Evolutionary conservation across 1,284 basidiomycete genomes (phyloP).

Genomic region (Stereum hirsutum): DNA sequence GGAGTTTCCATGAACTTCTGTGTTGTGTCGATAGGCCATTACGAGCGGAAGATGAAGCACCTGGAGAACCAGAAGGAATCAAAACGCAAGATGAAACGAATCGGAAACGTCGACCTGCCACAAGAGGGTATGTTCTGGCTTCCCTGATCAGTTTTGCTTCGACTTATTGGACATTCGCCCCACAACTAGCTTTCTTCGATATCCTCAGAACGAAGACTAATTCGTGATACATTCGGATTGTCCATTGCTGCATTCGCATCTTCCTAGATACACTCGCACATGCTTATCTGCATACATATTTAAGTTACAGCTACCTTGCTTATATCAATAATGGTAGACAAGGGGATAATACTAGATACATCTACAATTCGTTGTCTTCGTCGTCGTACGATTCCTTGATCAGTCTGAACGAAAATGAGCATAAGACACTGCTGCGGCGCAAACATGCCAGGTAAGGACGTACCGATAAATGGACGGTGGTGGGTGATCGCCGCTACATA

Average conservation of each 20-base stretch:
- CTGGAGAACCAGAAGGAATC: conserved; percentile 90
- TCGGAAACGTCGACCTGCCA: conserved; percentile 83
- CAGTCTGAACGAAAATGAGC: conserved; percentile 40
- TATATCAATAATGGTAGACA: conserved; percentile 4
- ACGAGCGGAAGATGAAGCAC: conserved; percentile 89
- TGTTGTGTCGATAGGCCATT: conserved; percentile 47
- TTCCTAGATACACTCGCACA: background rate
- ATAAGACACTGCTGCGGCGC: no score
- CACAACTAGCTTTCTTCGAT: conserved; percentile 88
- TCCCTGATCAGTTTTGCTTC: no score
- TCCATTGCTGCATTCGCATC: background rate
- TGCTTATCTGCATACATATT: no score
- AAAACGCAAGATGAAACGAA: conserved; percentile 77
- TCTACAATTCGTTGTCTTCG: conserved; percentile 70
- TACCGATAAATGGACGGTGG: conserved; percentile 86
- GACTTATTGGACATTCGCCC: no score
- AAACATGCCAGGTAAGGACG: no score
- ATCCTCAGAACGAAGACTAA: conserved; percentile 51
- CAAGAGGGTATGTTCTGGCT: no score
- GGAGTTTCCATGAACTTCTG: conserved; percentile 7
- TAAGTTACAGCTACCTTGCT: no score
- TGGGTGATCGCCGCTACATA: conserved; percentile 80
- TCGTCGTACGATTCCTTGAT: conserved; percentile 92
- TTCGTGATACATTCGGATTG: background rate
- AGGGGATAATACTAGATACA: conserved; percentile 4